Base-by-base conservation (phyloP, 371 early-diverging fungal species). In the Mycotypha africana region DNA sequence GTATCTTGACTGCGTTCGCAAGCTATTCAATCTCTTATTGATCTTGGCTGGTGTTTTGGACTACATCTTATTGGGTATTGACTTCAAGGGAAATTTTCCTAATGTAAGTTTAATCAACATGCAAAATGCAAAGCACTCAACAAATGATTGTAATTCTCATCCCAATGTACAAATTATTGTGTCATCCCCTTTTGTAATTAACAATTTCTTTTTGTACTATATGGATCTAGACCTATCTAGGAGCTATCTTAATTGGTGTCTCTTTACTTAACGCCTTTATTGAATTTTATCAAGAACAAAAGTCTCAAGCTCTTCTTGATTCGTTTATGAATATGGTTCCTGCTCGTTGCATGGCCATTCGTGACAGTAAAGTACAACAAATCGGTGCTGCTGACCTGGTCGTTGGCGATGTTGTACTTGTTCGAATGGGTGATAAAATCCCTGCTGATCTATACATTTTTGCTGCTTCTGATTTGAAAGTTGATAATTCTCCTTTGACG, bases 401-500 rank as follows among this genome's bases (percentile, higher is more conserved):
- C 8, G 57, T 70, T 0, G 97, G 97, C 26, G 98, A 97, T 58
- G 61, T 97, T 43, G 86, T 96, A 21, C 81, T 79, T 39, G 66
- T 93, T 23, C 80, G 82, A 32, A 82, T 86, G 79, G 98, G 98
- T 40, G 95, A 96, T 72, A 96, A 95, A 62, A 61, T 92, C 12
- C 95, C 96, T 2, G 97, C 97, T 3, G 98, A 97, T 76, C 57
- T 92, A 36, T 61, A 65, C 40, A 42, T 97, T 20, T 86, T 87
- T 51, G 51, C 74, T 37, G 66, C 78, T 34, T 76, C 77, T 15
- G 94, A 97, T 19, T 67, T 96, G 50, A 92, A 96, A 65, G 93
- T 96, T 30, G 96, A 97, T 74, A 95, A 94, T 76, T 95, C 96
- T 8, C 91, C 91, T n/a, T 62, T 97, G 34, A 97, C 95, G 2